Evolutionary conservation across 352 stramenopile species (phyloP).

Genomic region (Salisapilia sapeloensis): DNA sequence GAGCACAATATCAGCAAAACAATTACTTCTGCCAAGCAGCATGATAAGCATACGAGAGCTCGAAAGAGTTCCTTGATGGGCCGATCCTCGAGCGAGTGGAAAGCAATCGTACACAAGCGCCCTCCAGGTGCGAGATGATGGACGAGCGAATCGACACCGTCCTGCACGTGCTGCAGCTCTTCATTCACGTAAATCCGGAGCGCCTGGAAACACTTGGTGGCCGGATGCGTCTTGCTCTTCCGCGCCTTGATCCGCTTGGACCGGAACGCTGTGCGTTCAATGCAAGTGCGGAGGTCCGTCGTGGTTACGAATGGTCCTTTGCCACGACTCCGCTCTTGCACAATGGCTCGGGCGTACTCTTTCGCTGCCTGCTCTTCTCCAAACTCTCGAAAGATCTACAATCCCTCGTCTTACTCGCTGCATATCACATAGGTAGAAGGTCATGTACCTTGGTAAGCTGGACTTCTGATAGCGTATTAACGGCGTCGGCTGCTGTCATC

Average conservation of each 20-base stretch:
- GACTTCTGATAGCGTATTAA: conserved; percentile 58
- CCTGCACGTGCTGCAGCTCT: conserved; percentile 48
- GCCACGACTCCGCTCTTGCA: conserved; percentile 37
- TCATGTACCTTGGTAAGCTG: conserved; percentile 26
- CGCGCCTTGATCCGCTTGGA: conserved; percentile 16
- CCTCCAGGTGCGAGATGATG: conserved; percentile 30
- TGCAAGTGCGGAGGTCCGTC: conserved; percentile 40
- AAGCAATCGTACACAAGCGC: conserved; percentile 58
- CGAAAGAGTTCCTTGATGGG: conserved; percentile 69
- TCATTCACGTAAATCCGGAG: conserved; percentile 71
- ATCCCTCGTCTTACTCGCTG: no score
- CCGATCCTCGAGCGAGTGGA: conserved; percentile 71
- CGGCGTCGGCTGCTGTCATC: conserved; percentile 33
- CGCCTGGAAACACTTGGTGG: conserved; percentile 62
- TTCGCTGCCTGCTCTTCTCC: conserved; percentile 65
- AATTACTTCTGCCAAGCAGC: neutral
- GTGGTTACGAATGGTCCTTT: conserved; percentile 36
- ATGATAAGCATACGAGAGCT: conserved; percentile 14
- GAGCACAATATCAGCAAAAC: conserved; percentile 2
- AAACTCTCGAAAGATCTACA: conserved; percentile 44
- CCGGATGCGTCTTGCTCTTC: conserved; percentile 32
- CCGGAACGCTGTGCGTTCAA: conserved; percentile 57
- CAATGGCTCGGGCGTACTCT: conserved; percentile 65
- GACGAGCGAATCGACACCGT: conserved; percentile 29
- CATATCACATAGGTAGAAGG: neutral